Evolutionary conservation across 306 rosid genomes (phyloP).

Genomic region (Pachyrhizus erosus): DNA sequence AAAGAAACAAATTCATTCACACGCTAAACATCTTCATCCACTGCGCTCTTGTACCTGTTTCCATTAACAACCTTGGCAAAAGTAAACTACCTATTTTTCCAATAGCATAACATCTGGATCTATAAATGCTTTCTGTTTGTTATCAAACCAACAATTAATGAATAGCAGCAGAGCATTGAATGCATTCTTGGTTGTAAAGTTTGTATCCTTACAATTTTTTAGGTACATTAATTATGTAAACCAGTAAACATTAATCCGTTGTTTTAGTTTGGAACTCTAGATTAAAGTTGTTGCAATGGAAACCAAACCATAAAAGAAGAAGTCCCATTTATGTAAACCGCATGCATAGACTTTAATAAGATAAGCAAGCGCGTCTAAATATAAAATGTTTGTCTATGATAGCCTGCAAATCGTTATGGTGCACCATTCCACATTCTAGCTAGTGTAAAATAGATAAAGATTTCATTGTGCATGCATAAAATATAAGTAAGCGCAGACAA

Average conservation of each 20-base stretch:
- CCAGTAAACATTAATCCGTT: constrained; percentile 14
- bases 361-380: no score
- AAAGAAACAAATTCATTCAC: constrained; percentile 23
- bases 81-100: not conserved
- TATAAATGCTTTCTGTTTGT: not conserved
- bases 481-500: not conserved
- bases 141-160: not conserved
- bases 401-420: not conserved
- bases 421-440: constrained; percentile 21
- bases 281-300: not conserved
- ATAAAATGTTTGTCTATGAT: not conserved
- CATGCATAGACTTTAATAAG: no score
- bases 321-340: no score
- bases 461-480: not conserved
- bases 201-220: not conserved
- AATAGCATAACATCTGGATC: not conserved
- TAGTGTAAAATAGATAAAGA: not conserved
- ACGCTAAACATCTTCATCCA: constrained; percentile 5
- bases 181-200: not conserved
- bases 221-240: not conserved
- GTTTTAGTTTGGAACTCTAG: not conserved
- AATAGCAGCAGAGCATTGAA: not conserved
- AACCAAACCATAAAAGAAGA: not conserved
- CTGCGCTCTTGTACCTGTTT: not conserved
- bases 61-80: constrained; percentile 10